Evolutionary conservation across 768 basidiomycete species (phyloP).

Genomic region (Dictyophora rubrovolvata): DNA sequence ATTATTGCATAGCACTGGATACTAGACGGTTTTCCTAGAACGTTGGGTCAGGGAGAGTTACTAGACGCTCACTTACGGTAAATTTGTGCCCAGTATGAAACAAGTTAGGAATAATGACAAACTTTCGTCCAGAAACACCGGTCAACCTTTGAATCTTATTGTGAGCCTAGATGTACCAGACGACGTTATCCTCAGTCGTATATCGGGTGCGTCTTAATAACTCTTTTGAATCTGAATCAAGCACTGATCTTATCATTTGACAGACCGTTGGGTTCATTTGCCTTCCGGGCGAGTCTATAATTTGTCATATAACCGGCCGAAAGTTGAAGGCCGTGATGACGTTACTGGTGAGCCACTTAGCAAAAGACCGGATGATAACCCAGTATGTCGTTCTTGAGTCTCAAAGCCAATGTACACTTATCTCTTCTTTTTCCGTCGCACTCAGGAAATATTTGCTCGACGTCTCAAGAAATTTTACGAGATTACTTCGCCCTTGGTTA

Average conservation of each 20-base stretch:
- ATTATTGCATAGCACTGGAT: conserved; percentile 64
- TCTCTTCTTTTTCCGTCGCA: not conserved
- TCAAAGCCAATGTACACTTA: not conserved
- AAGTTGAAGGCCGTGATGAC: conserved; percentile 72
- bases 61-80: conserved; percentile 69
- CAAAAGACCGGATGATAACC: conserved; percentile 84
- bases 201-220: conserved; percentile 33
- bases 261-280: conserved; percentile 80
- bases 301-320: conserved; percentile 76
- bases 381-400: conserved; percentile 40
- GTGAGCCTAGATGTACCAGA: conserved; percentile 87
- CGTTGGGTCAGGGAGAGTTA: conserved; percentile 70
- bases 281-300: conserved; percentile 89
- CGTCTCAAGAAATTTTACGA: conserved; percentile 70
- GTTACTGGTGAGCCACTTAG: conserved; percentile 78
- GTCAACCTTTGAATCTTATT: conserved; percentile 63
- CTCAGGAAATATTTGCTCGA: conserved; percentile 66
- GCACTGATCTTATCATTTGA: not conserved
- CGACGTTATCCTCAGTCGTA: conserved; percentile 72
- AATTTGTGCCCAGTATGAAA: not conserved
- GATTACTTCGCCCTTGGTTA: conserved; percentile 71
- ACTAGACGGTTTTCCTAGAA: conserved; percentile 87
- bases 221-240: too few species aligned
- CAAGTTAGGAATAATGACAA: not conserved
- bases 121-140: conserved; percentile 37